phyloP scores from a whole-genome alignment of 495 filamentous ascomycete genomes.

The Chaetomium tenue region DNA sequence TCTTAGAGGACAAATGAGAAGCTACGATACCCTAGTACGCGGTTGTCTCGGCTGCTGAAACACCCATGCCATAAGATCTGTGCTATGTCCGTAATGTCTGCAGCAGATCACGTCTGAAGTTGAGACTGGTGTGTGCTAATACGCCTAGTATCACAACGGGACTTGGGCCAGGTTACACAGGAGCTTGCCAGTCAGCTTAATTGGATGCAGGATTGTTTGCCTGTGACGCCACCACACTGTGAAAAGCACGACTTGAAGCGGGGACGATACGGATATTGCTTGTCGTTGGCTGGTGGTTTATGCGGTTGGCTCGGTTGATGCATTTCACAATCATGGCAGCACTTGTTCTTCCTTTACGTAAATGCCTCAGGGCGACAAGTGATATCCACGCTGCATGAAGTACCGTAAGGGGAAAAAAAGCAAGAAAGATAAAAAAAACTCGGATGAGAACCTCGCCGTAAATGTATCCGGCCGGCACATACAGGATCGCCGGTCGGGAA shows the following conservation, averaged over 20 bases:
- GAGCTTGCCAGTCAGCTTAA: not conserved
- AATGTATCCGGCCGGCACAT: not conserved
- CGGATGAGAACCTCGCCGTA: not conserved
- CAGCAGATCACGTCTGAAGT: slow-evolving; percentile 2
- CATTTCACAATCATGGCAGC: not conserved
- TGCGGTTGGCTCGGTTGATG: slow-evolving; percentile 4
- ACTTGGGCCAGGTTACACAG: not conserved
- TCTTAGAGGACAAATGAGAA: no score
- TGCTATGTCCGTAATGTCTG: slow-evolving; percentile 5
- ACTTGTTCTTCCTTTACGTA: not conserved
- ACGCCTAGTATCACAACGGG: not conserved
- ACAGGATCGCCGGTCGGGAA: not conserved
- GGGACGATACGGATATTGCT: not conserved
- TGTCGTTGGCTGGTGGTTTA: not conserved
- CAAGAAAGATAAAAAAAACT: not conserved
- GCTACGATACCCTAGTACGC: not conserved
- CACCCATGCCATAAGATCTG: slow-evolving; percentile 3
- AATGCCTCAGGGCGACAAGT: not conserved
- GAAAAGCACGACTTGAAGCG: not conserved
- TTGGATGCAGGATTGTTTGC: slow-evolving; percentile 8
- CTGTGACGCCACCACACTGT: not conserved
- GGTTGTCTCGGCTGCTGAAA: not conserved
- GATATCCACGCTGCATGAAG: not conserved
- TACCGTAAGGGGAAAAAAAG: not conserved
- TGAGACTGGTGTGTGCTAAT: not conserved